Evolutionary conservation across 768 basidiomycete genomes (phyloP).

Genomic region (Pholiota conissans): DNA sequence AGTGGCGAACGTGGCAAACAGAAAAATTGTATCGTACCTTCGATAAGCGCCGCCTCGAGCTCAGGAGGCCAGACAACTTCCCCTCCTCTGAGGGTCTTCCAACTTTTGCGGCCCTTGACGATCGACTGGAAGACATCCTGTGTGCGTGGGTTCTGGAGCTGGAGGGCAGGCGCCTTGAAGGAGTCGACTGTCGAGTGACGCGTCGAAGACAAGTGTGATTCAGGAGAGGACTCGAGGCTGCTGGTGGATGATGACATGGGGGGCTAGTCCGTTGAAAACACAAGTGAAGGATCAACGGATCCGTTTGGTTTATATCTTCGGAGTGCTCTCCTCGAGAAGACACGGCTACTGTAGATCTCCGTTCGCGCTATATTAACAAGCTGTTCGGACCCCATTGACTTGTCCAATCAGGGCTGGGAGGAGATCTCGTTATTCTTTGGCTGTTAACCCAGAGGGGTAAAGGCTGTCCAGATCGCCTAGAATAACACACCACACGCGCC

Average conservation of each 20-base stretch:
- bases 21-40: constrained; percentile 45
- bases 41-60: constrained; percentile 74
- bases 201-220: constrained; percentile 15
- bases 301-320: constrained; percentile 32
- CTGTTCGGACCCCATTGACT: constrained; percentile 32
- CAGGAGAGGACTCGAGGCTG: constrained; percentile 18
- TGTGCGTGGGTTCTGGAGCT: constrained; percentile 36
- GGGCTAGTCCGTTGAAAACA: constrained; percentile 16
- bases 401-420: constrained; percentile 24
- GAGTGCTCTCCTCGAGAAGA: constrained; percentile 15
- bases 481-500: constrained; percentile 24
- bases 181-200: constrained; percentile 20
- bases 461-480: constrained; percentile 30
- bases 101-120: constrained; percentile 68
- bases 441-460: constrained; percentile 34
- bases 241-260: constrained; percentile 22
- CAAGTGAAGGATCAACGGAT: constrained; percentile 22
- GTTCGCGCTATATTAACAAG: constrained; percentile 28
- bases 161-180: constrained; percentile 27
- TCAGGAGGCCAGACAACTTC: constrained; percentile 82
- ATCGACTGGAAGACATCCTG: constrained; percentile 67
- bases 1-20: background rate
- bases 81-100: constrained; percentile 72
- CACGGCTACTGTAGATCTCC: constrained; percentile 26
- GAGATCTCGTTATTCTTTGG: constrained; percentile 32